phyloP scores from a whole-genome alignment of 768 basidiomycete species.

The Russula vinacea region DNA sequence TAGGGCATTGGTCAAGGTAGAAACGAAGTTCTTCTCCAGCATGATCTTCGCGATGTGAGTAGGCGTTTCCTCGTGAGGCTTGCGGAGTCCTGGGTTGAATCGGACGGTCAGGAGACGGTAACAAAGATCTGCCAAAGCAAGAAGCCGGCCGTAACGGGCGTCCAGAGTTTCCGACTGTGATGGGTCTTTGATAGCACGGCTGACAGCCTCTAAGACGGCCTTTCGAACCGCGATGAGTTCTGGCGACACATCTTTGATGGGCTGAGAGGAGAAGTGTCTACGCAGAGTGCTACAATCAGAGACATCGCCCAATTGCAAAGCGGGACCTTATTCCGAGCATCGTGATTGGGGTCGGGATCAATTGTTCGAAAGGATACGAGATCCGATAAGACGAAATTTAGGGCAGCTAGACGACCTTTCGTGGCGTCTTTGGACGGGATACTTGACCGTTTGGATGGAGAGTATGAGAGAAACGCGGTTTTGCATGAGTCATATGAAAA shows the following conservation, averaged over 20 bases:
- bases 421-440: constrained; percentile 60
- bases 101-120: constrained; percentile 82
- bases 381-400: constrained; percentile 80
- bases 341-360: constrained; percentile 54
- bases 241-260: constrained; percentile 69
- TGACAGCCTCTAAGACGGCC: constrained; percentile 85
- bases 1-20: constrained; percentile 79
- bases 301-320: constrained; percentile 87
- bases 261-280: constrained; percentile 66
- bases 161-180: constrained; percentile 56
- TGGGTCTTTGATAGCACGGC: constrained; percentile 81
- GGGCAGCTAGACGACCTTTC: constrained; percentile 62
- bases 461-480: constrained; percentile 76
- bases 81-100: constrained; percentile 51
- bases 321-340: constrained; percentile 54
- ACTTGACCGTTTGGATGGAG: constrained; percentile 57
- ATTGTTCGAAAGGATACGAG: constrained; percentile 76
- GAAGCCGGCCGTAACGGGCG: constrained; percentile 79
- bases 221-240: constrained; percentile 91
- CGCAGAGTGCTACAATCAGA: constrained; percentile 88
- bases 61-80: constrained; percentile 67
- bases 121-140: constrained; percentile 84
- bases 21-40: constrained; percentile 96
- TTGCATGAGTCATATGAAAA: constrained; percentile 95
- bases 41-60: constrained; percentile 96